Base-by-base conservation (phyloP, 2,329 filamentous ascomycete genomes). In the Aspergillus novofumigatus region DNA sequence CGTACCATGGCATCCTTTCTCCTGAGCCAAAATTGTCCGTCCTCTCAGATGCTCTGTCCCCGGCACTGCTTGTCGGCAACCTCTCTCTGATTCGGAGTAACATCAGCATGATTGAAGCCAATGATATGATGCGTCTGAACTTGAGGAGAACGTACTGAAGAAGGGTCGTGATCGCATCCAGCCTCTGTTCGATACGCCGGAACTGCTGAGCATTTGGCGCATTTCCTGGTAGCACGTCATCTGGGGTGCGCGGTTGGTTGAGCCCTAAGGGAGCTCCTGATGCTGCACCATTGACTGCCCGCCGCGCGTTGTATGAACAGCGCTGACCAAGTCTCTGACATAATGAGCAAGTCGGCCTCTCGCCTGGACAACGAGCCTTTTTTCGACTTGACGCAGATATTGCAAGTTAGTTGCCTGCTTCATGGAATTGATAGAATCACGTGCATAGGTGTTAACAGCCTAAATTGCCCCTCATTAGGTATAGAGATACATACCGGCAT, bases 321-420 rank as follows among this genome's bases (percentile, higher is more conserved):
- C 48, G 49, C 51, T 68, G 66, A 4, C 65, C 64, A 21, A 68
- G 29, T 35, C 66, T 51, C 21, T 63, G 60, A 47, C 65, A 68
- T 7, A 67, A 29, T 35, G 66, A 66, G 38, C 66, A 68, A 44
- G 48, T 47, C 2, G 66, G 66, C n/a, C 66, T 67, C 28, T 68
- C 66, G n/a, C 66, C 66, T 3, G 66, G 66, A 17, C 66, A 68
- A 10, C 66, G 66, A 5, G 66, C 66, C 48, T 68, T 68, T 38
- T 68, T 68, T 47, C 65, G 66, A 48, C 66, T 67, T 25, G 23
- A 17, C 7, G 11, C 29, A 32, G 4, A 32, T 5, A 25, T 25
- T 20, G 41, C 4, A 20, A 9, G 20, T 42, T 17, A 42, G 41
- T 42, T 42, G 29, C 4, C 10, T 11, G 29, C 29, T 14, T 32